Percentiles rank a stretch among this genome's conserved stretches.
Conservation (phyloP, 2,329 filamentous ascomycete species). For the Venturia asperata region DNA sequence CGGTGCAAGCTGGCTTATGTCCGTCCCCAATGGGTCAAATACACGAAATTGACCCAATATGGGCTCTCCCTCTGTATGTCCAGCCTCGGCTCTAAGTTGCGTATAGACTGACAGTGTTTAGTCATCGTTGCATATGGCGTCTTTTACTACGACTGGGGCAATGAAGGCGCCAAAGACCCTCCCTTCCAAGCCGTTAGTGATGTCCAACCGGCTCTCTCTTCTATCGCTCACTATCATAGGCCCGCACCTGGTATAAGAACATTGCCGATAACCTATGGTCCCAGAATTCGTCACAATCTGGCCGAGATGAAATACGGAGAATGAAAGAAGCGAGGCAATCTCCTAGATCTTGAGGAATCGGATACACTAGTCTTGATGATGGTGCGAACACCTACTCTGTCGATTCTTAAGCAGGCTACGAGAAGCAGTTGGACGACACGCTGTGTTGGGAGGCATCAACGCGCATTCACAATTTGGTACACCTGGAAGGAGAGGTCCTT, state of each 20-base stretch:
- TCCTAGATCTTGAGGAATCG: not conserved
- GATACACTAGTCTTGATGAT: not conserved
- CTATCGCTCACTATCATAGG: constrained; percentile 20
- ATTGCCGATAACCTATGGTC: constrained; percentile 25
- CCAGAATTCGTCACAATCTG: constrained; percentile 6
- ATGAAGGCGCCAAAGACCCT: constrained; percentile 18
- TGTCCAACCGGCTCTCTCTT: not conserved
- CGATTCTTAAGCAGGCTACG: not conserved
- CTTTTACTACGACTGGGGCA: constrained; percentile 51
- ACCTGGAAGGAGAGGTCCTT: no score
- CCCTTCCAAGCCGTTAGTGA: constrained; percentile 22
- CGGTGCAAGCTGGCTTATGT: constrained; percentile 56
- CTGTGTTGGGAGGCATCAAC: not conserved
- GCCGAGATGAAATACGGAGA: constrained; percentile 2
- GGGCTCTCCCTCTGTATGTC: constrained; percentile 50
- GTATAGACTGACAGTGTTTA: constrained; percentile 31
- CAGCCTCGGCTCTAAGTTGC: constrained; percentile 26
- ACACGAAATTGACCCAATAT: constrained; percentile 59
- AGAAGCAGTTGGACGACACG: not conserved
- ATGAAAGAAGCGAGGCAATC: not conserved
- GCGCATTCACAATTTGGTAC: no score
- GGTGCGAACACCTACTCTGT: not conserved
- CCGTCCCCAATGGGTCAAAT: constrained; percentile 58
- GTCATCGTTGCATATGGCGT: constrained; percentile 51
- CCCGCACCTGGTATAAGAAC: constrained; percentile 25